A percentile compares a stretch with the other conserved stretches of the same genome.
phyloP scores from a whole-genome alignment of 805 yeast genomes.

The Cyberlindnera xylosilytica region DNA sequence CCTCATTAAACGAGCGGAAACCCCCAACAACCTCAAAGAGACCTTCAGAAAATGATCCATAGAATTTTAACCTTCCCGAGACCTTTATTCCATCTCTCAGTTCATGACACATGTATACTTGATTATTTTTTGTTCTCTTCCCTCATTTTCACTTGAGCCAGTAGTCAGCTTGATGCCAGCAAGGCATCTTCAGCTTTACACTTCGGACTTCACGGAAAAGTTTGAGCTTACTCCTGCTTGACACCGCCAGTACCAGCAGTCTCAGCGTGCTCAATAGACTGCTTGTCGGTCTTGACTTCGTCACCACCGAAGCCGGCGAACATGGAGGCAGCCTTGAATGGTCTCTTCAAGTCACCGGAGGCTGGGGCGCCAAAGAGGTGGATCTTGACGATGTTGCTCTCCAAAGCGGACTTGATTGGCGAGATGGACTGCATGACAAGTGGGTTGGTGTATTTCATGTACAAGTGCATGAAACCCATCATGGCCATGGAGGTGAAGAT shows the following conservation, averaged over 20 bases:
- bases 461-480: conserved; percentile 98
- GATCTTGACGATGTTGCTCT: conserved; percentile 86
- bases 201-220: too few species aligned
- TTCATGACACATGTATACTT: too few species aligned
- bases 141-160: too few species aligned
- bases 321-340: conserved; percentile 85
- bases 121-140: too few species aligned
- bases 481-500: conserved; percentile 87
- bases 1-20: too few species aligned
- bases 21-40: too few species aligned
- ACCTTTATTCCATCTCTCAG: too few species aligned
- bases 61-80: not conserved
- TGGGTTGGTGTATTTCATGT: conserved; percentile 97
- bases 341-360: conserved; percentile 90
- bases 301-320: conserved; percentile 53
- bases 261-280: conserved; percentile 81
- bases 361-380: conserved; percentile 84
- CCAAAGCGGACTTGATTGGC: conserved; percentile 86
- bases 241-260: conserved; percentile 82
- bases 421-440: conserved; percentile 91
- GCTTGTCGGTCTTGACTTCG: conserved; percentile 79
- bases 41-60: not conserved
- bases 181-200: too few species aligned
- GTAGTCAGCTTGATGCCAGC: too few species aligned
- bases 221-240: conserved; percentile 39